These are phyloP conservation scores for Aspergillus sp. DNA, from an alignment of 2,329 filamentous ascomycete species.

Conservation along the genomic window DNA sequence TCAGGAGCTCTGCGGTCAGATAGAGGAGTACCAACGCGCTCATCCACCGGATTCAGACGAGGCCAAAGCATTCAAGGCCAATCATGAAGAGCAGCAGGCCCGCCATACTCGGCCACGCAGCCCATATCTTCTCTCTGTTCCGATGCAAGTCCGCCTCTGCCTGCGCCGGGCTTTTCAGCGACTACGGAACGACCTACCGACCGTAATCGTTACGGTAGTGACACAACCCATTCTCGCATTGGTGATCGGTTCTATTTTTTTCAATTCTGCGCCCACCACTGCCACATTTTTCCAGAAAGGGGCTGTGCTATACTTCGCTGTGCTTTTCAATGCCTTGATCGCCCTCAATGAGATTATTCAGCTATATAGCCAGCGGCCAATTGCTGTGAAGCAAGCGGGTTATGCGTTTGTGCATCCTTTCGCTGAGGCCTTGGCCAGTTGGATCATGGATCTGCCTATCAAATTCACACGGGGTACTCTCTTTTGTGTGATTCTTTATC, in stretches of 20 bases:
- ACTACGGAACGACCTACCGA: slow-evolving; percentile 16
- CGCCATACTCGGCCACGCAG: slow-evolving; percentile 6
- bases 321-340: slow-evolving; percentile 80
- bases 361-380: slow-evolving; percentile 15
- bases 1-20: slow-evolving; percentile 32
- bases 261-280: slow-evolving; percentile 10
- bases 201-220: slow-evolving; percentile 10
- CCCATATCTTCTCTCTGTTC: slow-evolving; percentile 17
- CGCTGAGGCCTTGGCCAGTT: slow-evolving; percentile 15
- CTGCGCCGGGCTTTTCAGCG: slow-evolving; percentile 17
- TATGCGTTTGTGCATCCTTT: slow-evolving; percentile 21
- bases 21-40: slow-evolving; percentile 34
- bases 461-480: slow-evolving; percentile 11
- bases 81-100: slow-evolving; percentile 13
- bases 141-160: slow-evolving; percentile 17
- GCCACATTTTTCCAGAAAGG: slow-evolving; percentile 17
- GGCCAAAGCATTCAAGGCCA: slow-evolving; percentile 8
- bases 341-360: slow-evolving; percentile 61
- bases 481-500: slow-evolving; percentile 51
- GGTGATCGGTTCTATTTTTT: slow-evolving; percentile 20
- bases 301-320: slow-evolving; percentile 72
- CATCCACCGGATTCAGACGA: slow-evolving; percentile 24
- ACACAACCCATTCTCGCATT: slow-evolving; percentile 15
- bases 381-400: slow-evolving; percentile 17
- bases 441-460: slow-evolving; percentile 14